Percentiles rank a stretch among this genome's conserved stretches.
Evolutionary conservation across 257 asterid species (phyloP).

Genomic region (Ocimum tenuiflorum): DNA sequence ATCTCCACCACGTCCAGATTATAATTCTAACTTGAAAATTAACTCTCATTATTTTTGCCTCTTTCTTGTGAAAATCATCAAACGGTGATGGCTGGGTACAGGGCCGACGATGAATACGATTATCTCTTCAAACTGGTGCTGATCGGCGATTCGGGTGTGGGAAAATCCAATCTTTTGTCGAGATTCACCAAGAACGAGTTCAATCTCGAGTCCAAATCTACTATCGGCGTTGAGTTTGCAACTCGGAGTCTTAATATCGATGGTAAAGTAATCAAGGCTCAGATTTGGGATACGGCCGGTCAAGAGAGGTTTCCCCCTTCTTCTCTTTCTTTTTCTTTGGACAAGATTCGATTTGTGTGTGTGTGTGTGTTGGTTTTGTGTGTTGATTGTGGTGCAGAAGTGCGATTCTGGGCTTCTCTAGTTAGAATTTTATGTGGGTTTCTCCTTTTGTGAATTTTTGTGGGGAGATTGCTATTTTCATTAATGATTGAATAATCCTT

Average conservation of each 20-base stretch:
- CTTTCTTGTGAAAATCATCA: neutral
- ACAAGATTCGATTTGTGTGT: neutral
- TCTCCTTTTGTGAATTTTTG: no score
- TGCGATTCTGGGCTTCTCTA: neutral
- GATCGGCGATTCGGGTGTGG: no score
- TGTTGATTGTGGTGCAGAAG: neutral
- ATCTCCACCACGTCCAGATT: constrained; percentile 13
- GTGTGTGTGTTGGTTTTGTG: neutral
- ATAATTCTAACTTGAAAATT: constrained; percentile 20
- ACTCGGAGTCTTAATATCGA: constrained; percentile 42
- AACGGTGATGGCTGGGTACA: constrained; percentile 41
- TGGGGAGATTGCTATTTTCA: no score
- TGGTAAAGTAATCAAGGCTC: constrained; percentile 59
- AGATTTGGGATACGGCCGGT: constrained; percentile 81
- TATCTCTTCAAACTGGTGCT: no score
- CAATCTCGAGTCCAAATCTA: no score
- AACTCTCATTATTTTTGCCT: constrained; percentile 2
- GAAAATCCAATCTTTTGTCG: no score
- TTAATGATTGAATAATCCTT: neutral
- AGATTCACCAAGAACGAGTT: no score
- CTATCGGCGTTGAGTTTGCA: no score
- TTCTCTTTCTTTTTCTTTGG: neutral
- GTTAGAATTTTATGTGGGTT: constrained; percentile 9
- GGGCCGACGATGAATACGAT: no score
- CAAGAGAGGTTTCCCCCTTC: constrained; percentile 47